Conservation (phyloP, 75 land plant species). For the Cunninghamia lanceolata region DNA sequence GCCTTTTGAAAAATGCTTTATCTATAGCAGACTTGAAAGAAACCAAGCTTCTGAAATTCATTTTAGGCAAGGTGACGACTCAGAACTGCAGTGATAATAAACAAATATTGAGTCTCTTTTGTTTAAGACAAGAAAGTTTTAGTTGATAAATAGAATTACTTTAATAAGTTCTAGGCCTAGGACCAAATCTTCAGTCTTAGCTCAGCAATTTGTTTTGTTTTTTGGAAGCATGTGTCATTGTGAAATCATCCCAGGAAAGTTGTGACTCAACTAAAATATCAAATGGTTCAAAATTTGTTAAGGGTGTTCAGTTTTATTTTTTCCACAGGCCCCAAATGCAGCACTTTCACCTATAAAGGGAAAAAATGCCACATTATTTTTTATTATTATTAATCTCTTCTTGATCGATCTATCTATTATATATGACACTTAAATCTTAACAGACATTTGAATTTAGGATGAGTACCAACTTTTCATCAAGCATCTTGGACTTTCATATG, state of each 20-base stretch:
- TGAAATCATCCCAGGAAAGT: too few relatives aligned
- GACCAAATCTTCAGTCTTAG: not conserved
- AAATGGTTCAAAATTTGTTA: too few relatives aligned
- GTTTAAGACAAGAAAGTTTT: not conserved
- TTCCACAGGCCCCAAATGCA: too few relatives aligned
- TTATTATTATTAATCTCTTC: too few relatives aligned
- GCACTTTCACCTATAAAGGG: too few relatives aligned
- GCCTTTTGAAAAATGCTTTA: not conserved
- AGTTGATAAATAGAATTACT: not conserved
- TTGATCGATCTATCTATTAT: too few relatives aligned
- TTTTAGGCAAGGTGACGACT: not conserved
- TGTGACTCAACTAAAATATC: too few relatives aligned
- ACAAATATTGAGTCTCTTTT: not conserved
- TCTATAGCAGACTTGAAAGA: not conserved
- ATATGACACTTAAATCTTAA: too few relatives aligned
- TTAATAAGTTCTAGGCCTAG: not conserved
- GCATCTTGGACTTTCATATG: not conserved
- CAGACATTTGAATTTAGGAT: too few relatives aligned
- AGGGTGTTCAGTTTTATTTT: too few relatives aligned
- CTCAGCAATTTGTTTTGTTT: not conserved
- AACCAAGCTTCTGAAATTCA: not conserved
- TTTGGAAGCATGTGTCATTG: too few relatives aligned
- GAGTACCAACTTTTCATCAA: not conserved
- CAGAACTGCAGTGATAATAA: not conserved
- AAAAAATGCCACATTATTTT: too few relatives aligned